A percentile compares a stretch with the other conserved stretches of the same genome.
phyloP scores from a whole-genome alignment of 768 basidiomycete species.

The Suillus lakei region DNA sequence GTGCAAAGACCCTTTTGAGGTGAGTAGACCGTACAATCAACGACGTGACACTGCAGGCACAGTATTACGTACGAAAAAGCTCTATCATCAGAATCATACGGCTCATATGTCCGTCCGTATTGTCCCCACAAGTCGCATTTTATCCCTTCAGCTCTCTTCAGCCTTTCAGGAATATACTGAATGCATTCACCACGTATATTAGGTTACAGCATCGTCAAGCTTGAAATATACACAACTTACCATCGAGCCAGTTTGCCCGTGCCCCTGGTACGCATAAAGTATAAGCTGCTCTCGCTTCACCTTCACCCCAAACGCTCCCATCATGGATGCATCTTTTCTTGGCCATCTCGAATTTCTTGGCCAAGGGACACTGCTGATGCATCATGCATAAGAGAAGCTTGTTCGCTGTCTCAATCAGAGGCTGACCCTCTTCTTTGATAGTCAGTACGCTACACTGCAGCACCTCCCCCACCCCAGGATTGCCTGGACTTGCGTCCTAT shows the following conservation, averaged over 20 bases:
- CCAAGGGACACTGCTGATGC: neutral
- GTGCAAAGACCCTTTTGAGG: neutral
- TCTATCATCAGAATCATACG: neutral
- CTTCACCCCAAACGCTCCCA: too few species aligned
- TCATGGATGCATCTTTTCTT: neutral
- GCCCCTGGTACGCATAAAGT: constrained; percentile 32
- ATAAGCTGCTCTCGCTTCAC: neutral
- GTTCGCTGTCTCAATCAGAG: neutral
- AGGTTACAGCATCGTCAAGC: neutral
- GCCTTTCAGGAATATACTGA: neutral
- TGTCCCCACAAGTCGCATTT: neutral
- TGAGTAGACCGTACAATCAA: neutral
- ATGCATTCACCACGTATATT: neutral
- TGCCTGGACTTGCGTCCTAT: neutral
- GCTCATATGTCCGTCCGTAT: neutral
- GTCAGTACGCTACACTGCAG: neutral
- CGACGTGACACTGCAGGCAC: neutral
- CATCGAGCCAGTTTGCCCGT: constrained; percentile 35
- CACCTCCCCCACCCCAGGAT: neutral
- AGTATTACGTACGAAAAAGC: neutral
- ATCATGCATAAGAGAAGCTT: neutral
- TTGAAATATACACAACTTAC: constrained; percentile 33
- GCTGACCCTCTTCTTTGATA: neutral
- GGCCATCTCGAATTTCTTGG: neutral
- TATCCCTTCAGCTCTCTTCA: neutral